Evolutionary conservation across 2,329 filamentous ascomycete species (phyloP).

Genomic region (Penicillium sp.): DNA sequence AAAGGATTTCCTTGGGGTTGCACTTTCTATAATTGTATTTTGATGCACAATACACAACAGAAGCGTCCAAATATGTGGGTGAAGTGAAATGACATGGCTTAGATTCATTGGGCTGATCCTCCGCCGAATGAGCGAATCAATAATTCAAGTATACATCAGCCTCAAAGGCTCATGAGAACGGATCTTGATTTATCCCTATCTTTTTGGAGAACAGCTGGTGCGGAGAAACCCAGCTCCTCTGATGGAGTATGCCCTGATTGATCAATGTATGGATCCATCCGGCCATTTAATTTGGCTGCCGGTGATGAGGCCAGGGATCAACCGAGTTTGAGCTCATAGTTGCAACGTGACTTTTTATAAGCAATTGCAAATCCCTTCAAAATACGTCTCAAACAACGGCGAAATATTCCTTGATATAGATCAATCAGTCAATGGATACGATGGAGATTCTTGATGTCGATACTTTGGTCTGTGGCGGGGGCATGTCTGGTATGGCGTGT

Average conservation of each 20-base stretch:
- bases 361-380: neutral
- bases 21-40: neutral
- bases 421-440: neutral
- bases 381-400: neutral
- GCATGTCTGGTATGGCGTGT: conserved; percentile 39
- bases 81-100: neutral
- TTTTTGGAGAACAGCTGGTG: neutral
- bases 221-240: neutral
- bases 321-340: neutral
- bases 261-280: neutral
- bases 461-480: conserved; percentile 37
- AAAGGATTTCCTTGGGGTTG: too few species aligned
- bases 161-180: neutral
- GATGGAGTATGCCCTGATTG: neutral
- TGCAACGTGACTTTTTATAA: neutral
- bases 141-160: neutral
- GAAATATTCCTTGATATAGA: neutral
- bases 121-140: neutral
- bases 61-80: neutral
- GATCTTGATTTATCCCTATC: neutral
- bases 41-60: neutral
- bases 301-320: neutral
- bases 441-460: conserved; percentile 34
- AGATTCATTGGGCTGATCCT: neutral
- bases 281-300: conserved; percentile 9